Base-by-base conservation (phyloP, 1,139 yeast species). In the Protomyces gravidus region DNA sequence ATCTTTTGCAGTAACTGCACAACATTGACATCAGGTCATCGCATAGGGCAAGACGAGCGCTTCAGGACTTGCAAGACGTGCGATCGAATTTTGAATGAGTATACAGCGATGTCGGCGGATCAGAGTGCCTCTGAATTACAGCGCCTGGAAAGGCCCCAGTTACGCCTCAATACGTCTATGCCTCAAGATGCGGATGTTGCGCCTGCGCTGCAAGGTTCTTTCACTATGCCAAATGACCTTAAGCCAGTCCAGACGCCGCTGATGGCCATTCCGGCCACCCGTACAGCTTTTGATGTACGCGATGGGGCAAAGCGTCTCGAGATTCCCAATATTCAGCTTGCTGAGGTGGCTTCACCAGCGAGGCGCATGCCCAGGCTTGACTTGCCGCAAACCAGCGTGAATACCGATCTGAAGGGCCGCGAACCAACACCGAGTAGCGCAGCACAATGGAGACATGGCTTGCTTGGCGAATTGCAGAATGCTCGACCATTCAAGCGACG, bases 1-100 rank as follows among this genome's bases (percentile, higher is more conserved):
- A 92, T 92, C 46, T 92, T 89, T 68, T 92, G 98, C 71, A 80
- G 88, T 32, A 79, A 80, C n/a, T 92, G 98, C 71, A 89, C 97
- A 0, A 74, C 81, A 2, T 79, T 89, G 65, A 82, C 89, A 11
- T 80, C 89, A 1, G 95, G 95, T 45, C 82, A 81, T 45, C 83
- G 82, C 67, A 88, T 89, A 69, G 79, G 80, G 39, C 81, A 82
- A 66, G 77, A 77, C 39, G 95, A 90, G 33, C 82, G 80, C 65
- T 78, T 89, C 75, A 74, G 96, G 59, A 89, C 88, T 1, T 89
- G 97, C 68, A 78, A 80, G 62, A 84, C 86, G 2, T 89, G 97
- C 69, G 79, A 83, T 64, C 81, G 83, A 33, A 77, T 81, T 63
- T 79, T 82, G 7, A 81, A 79, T 58, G 77, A 78, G 51, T 79